Evolutionary conservation across 2,329 filamentous ascomycete genomes (phyloP).

Genomic region (Ilyonectria mors-panacis): DNA sequence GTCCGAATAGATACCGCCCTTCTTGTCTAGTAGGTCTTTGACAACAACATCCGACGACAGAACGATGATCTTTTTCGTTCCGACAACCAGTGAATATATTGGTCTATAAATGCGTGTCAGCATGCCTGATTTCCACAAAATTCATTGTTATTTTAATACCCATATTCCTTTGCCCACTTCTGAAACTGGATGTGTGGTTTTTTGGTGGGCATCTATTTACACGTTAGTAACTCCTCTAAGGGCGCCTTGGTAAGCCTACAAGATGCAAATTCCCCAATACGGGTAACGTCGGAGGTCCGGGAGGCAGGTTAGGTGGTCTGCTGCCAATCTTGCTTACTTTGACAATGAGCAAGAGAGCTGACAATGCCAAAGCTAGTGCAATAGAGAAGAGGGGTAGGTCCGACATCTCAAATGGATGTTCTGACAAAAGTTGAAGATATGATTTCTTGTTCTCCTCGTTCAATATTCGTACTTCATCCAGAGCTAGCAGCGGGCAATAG

Average conservation of each 20-base stretch:
- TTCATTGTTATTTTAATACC: neutral
- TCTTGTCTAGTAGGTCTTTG: constrained; percentile 20
- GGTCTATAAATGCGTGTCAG: constrained; percentile 3
- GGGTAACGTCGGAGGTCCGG: neutral
- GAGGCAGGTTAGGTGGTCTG: neutral
- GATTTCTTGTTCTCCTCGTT: neutral
- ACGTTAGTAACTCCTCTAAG: neutral
- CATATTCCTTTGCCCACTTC: constrained; percentile 15
- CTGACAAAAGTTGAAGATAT: neutral
- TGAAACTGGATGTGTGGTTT: constrained; percentile 12
- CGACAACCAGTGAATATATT: constrained; percentile 23
- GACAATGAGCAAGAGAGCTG: neutral
- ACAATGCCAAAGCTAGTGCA: neutral
- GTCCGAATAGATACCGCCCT: constrained; percentile 16
- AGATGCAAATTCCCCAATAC: constrained; percentile 1
- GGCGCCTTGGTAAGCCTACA: neutral
- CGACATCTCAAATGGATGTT: too few relatives aligned
- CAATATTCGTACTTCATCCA: too few relatives aligned
- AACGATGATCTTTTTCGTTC: constrained; percentile 22
- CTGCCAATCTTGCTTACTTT: neutral
- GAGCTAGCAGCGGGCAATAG: too few relatives aligned
- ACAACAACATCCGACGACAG: constrained; percentile 15
- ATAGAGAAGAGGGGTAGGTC: neutral
- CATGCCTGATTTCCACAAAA: neutral
- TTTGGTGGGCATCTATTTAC: constrained; percentile 8